These are phyloP conservation scores for Pleurotus giganteus DNA, from an alignment of 768 basidiomycete species.

Conservation along the genomic window DNA sequence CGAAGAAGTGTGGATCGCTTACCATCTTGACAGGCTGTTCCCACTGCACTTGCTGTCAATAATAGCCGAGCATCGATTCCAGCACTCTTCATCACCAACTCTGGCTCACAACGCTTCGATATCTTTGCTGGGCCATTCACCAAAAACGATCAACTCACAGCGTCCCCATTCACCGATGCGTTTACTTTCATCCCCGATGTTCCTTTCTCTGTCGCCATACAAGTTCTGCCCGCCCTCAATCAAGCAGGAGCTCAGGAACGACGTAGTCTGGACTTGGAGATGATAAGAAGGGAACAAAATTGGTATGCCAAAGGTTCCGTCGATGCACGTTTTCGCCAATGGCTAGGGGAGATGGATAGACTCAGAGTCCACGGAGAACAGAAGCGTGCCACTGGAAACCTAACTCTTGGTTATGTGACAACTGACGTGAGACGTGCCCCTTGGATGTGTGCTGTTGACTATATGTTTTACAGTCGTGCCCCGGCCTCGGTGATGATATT, in stretches of 20 bases:
- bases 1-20: not conserved
- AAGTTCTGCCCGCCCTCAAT: conserved; percentile 56
- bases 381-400: conserved; percentile 40
- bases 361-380: conserved; percentile 32
- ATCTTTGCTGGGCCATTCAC: conserved; percentile 71
- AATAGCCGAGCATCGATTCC: conserved; percentile 60
- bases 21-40: conserved; percentile 39
- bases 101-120: conserved; percentile 65
- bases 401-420: conserved; percentile 78
- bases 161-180: conserved; percentile 63
- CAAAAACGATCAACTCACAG: conserved; percentile 78
- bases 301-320: conserved; percentile 50
- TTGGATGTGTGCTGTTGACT: not conserved
- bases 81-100: conserved; percentile 63
- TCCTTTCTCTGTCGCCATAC: conserved; percentile 44
- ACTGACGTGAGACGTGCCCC: conserved; percentile 45
- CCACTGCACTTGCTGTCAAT: conserved; percentile 56
- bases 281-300: conserved; percentile 34
- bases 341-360: conserved; percentile 62
- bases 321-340: conserved; percentile 45
- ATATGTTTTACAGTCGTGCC: conserved; percentile 48
- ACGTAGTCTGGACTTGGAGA: conserved; percentile 26
- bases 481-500: conserved; percentile 74
- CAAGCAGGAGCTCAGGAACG: conserved; percentile 34
- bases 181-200: conserved; percentile 65